Percentiles rank a stretch among this genome's conserved stretches.
These are phyloP conservation scores for Penicillium diatomitis DNA, from an alignment of 495 filamentous ascomycete species.

Conservation along the genomic window DNA sequence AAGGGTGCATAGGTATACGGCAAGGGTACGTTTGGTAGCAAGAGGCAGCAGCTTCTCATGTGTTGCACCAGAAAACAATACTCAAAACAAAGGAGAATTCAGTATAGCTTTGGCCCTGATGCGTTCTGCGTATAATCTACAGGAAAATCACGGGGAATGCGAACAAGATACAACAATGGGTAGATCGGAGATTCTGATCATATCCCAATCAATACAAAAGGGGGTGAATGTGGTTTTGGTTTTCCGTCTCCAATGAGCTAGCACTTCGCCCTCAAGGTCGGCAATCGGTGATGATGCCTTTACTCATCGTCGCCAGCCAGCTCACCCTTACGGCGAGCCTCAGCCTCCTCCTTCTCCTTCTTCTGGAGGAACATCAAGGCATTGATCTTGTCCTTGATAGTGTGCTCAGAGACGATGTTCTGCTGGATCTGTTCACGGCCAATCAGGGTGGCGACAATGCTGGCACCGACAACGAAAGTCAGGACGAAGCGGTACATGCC, in stretches of 20 bases:
- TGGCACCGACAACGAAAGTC: conserved; percentile 83
- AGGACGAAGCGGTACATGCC: conserved; percentile 88
- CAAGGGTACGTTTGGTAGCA: no score
- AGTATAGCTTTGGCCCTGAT: conserved; percentile 17
- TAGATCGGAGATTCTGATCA: not conserved
- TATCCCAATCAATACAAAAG: not conserved
- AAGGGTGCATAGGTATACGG: no score
- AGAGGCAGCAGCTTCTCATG: no score
- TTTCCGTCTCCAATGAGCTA: not conserved
- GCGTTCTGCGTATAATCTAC: conserved; percentile 27
- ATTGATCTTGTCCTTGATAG: conserved; percentile 52
- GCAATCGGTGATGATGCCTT: conserved; percentile 7
- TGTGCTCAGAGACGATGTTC: conserved; percentile 36
- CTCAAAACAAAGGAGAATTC: conserved; percentile 15
- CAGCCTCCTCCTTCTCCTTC: conserved; percentile 54
- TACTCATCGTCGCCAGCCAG: conserved; percentile 38
- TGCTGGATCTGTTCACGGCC: conserved; percentile 77
- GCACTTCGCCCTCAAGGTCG: not conserved
- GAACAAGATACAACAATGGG: conserved; percentile 19
- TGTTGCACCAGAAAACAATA: not conserved
- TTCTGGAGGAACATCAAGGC: conserved; percentile 50
- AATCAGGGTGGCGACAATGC: conserved; percentile 78
- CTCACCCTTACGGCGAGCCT: conserved; percentile 40
- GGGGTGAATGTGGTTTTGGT: not conserved
- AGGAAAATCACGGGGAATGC: conserved; percentile 28